Evolutionary conservation across 1,139 yeast genomes (phyloP).

Genomic region (Hyphopichia burtonii): DNA sequence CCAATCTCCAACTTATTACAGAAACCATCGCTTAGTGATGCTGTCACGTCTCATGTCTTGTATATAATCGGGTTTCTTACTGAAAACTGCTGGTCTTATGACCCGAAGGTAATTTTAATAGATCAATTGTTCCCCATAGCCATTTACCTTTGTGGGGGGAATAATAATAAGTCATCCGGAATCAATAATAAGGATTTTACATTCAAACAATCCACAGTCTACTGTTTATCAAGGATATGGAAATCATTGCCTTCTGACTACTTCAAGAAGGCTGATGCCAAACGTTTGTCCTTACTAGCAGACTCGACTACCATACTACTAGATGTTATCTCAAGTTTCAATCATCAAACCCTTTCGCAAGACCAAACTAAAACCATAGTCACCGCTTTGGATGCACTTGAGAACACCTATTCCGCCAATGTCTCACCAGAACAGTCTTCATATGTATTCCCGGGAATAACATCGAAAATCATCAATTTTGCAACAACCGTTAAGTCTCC

Average conservation of each 20-base stretch:
- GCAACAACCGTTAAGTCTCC: constrained; percentile 20
- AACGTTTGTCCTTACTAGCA: constrained; percentile 27
- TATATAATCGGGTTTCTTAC: constrained; percentile 29
- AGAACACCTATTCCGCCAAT: constrained; percentile 11
- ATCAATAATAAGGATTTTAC: constrained; percentile 10
- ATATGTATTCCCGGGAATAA: constrained; percentile 40
- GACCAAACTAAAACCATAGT: constrained; percentile 18
- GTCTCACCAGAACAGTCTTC: constrained; percentile 32
- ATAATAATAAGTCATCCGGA: constrained; percentile 3
- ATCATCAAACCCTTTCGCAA: constrained; percentile 8
- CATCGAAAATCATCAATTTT: constrained; percentile 33
- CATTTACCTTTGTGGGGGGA: constrained; percentile 22
- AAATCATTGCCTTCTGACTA: constrained; percentile 20
- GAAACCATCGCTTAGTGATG: constrained; percentile 21
- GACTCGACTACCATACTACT: constrained; percentile 24
- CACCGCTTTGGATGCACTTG: constrained; percentile 13
- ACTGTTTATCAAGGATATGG: constrained; percentile 17
- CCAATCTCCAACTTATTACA: constrained; percentile 38
- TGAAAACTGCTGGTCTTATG: constrained; percentile 31
- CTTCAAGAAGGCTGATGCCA: constrained; percentile 13
- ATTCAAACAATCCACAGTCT: constrained; percentile 19
- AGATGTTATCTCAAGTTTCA: constrained; percentile 11
- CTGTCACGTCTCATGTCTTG: constrained; percentile 21
- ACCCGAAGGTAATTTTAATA: constrained; percentile 21
- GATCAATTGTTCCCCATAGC: constrained; percentile 40